These are phyloP conservation scores for Allium sativum DNA, from an alignment of 106 monocot species.

Conservation along the genomic window DNA sequence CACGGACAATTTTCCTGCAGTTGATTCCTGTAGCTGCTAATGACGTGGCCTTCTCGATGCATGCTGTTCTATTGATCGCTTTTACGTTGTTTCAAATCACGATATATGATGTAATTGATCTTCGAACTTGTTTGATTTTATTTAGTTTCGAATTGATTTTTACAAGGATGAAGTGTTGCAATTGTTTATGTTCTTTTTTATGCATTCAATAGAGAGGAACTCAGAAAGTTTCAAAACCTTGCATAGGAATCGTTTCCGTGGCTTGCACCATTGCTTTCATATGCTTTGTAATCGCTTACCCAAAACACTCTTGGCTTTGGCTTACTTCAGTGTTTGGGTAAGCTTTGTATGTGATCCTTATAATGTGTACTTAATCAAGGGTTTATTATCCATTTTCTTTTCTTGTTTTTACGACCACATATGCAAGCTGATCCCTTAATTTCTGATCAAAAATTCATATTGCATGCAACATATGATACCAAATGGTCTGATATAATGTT, in stretches of 20 bases:
- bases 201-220: conserved; percentile 36
- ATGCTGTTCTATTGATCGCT: conserved; percentile 82
- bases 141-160: too few relatives aligned
- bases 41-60: conserved; percentile 93
- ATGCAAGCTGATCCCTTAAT: background rate
- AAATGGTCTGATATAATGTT: background rate
- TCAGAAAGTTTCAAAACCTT: conserved; percentile 72
- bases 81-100: conserved; percentile 81
- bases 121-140: background rate
- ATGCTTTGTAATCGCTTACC: conserved; percentile 63
- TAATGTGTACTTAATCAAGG: background rate
- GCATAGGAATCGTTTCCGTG: conserved; percentile 38
- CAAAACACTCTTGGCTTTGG: conserved; percentile 89
- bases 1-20: conserved; percentile 14
- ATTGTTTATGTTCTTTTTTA: too few relatives aligned
- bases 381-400: background rate
- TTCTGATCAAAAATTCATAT: background rate
- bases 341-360: conserved; percentile 4
- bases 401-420: background rate
- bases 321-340: conserved; percentile 84
- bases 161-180: too few relatives aligned
- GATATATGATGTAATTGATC: conserved; percentile 66
- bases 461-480: conserved; percentile 1
- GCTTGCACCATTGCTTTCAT: conserved; percentile 58
- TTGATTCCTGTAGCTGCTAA: conserved; percentile 97